Percentiles rank a stretch among this genome's conserved stretches.
These are phyloP conservation scores for Ustulina deusta DNA, from an alignment of 2,329 filamentous ascomycete species.

Conservation along the genomic window DNA sequence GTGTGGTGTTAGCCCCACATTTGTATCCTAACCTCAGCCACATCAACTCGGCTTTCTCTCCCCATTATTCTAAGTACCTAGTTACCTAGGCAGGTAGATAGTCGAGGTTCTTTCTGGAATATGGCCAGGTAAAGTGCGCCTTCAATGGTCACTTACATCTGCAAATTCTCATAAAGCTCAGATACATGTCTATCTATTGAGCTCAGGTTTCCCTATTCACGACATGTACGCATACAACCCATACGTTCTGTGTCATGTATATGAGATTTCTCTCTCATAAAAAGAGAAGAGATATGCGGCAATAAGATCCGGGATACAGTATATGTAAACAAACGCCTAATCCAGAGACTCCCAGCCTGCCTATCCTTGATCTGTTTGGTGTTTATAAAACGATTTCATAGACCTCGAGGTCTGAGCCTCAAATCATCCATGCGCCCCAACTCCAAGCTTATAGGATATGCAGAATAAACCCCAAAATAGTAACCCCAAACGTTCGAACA, in stretches of 20 bases:
- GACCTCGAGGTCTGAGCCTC: not conserved
- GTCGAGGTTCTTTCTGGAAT: not conserved
- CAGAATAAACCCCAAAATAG: conserved; percentile 5
- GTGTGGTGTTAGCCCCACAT: not conserved
- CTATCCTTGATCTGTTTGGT: conserved; percentile 17
- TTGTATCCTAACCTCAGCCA: not conserved
- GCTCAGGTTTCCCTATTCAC: not conserved
- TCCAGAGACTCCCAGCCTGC: conserved; percentile 3
- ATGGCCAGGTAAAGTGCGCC: no score
- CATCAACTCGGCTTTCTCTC: not conserved
- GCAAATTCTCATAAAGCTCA: not conserved
- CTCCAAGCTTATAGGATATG: conserved; percentile 32
- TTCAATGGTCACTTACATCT: not conserved
- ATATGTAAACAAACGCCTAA: conserved; percentile 20
- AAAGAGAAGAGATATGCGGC: not conserved
- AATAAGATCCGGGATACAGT: conserved; percentile 11
- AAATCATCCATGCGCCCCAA: conserved; percentile 26
- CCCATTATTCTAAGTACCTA: not conserved
- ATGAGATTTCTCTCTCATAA: conserved; percentile 4
- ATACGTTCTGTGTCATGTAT: conserved; percentile 2
- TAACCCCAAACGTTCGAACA: not conserved
- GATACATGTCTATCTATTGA: not conserved
- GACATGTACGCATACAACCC: not conserved
- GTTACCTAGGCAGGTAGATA: not conserved
- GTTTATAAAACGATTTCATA: conserved; percentile 7